Evolutionary conservation across 2,329 filamentous ascomycete species (phyloP), one percentile per base, ranked within the genome.

Genomic region (Trichoderma afroharzianum): DNA sequence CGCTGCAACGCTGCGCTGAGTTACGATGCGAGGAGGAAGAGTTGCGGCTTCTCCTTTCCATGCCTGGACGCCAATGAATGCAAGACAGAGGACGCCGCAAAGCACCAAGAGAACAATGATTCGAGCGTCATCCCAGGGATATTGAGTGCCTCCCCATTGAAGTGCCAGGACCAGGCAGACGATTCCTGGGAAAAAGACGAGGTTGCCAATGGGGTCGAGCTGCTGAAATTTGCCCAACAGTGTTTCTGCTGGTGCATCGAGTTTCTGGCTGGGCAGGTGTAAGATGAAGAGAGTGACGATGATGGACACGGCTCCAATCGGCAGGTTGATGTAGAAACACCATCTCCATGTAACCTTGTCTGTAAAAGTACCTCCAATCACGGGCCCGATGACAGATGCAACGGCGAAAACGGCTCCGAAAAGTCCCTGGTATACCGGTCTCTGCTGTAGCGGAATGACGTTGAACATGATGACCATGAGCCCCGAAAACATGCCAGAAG

Each of bases 91-190:
- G 6, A 82, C 74, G 30, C 72, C 77, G 58, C 79, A 80, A 14
- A 80, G 55, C 26, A 82, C 78, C n/a, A 84, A 73, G 6, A 83
- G 78, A 1, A 75, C 80, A 64, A 84, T 81, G 73, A 83, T 78
- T 24, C 75, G 71, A 9, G 73, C 74, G 26, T 72, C 71, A 24
- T 36, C 62, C 74, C 73, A 76, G 11, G 71, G 39, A 58, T 80
- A 80, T 30, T 75, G 76, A 14, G 73, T 76, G 15, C 81, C 82
- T 66, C 81, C 82, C 83, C 83, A 86, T 66, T 85, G 83, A 5
- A 87, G 77, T 11, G 83, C 83, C 14, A 71, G 62, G 12, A 71
- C 30, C 33, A 71, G 18, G 33, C 59, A 66, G 50, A 71, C 33
- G 6, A 66, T 58, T 14, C 50, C 59, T 6, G 68, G 68, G n/a